Base-by-base conservation (phyloP, 2,329 filamentous ascomycete species). In the Neofusicoccum kwambonambiense region DNA sequence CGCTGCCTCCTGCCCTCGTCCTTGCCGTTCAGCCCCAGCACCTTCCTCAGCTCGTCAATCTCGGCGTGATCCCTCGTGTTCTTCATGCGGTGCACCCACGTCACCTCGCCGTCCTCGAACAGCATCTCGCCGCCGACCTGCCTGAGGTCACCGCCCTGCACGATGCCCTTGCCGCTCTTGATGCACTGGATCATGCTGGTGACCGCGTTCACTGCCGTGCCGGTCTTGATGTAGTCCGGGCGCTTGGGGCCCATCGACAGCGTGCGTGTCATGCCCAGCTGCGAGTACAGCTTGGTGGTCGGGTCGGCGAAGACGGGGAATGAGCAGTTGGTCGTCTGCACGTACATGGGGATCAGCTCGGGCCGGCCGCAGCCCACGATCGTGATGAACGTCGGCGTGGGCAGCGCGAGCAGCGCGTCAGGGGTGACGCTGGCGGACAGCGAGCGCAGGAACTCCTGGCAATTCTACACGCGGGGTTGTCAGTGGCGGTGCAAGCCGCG, bases 11-110 rank as follows among this genome's bases (percentile, higher is more conserved):
- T 39, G 8, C 54, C 41, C 50, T 62, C 65, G 22, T 57, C 56
- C 70, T 70, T 34, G 9, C 19, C 27, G 64, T 66, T 71, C 19
- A 78, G 61, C 0, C 88, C 88, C 51, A 92, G 74, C 12, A 91
- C 76, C 69, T 85, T 80, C 77, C 87, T 85, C 64, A 93, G 71
- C 74, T 89, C 88, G 0, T 83, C 82, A 1, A 93, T 81, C 79
- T 93, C 90, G 1, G 86, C 85, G 73, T 96, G 92, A 69, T 93
- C 91, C 56, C 91, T 80, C 12, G 91, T 94, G 65, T 86, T 90
- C 73, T 82, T 83, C 91, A 96, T 96, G 34, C 91, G 83, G 77
- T 94, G 90, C 70, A 89, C 93, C 91, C 92, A 96, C 1, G 86
- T 88, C 34, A 91, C 84, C 63, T 79, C 80, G 77, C 90, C 90